Evolutionary conservation across 2,329 filamentous ascomycete species (phyloP).

Genomic region (Nigrospora oryzae): DNA sequence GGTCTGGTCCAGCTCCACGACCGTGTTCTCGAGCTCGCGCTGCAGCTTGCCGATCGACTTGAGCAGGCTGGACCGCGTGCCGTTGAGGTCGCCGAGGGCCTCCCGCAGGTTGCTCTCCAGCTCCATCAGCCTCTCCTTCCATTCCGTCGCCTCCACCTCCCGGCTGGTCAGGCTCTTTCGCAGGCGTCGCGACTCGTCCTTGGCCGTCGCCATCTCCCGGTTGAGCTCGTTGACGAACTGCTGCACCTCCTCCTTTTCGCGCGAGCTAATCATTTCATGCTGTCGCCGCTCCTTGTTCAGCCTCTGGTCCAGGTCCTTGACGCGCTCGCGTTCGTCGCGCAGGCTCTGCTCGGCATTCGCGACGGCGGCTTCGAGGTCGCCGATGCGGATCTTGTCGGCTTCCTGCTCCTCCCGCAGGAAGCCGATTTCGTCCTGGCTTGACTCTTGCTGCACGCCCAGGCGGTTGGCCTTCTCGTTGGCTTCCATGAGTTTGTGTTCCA

Average conservation of each 20-base stretch:
- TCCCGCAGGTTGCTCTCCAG: conserved; percentile 83
- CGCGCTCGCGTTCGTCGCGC: conserved; percentile 76
- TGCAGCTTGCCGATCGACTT: conserved; percentile 85
- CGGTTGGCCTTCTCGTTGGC: conserved; percentile 81
- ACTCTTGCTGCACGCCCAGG: conserved; percentile 85
- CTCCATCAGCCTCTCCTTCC: conserved; percentile 85
- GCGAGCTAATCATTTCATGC: conserved; percentile 74
- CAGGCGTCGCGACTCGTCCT: conserved; percentile 76
- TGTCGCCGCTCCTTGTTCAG: conserved; percentile 75
- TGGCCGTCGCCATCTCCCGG: conserved; percentile 67
- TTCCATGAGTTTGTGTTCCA: conserved; percentile 78
- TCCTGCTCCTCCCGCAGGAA: conserved; percentile 97
- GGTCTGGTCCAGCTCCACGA: conserved; percentile 71
- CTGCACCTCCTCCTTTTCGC: conserved; percentile 92
- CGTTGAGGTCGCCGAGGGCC: conserved; percentile 78
- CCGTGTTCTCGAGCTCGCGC: conserved; percentile 75
- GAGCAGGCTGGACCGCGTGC: conserved; percentile 76
- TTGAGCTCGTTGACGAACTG: conserved; percentile 91
- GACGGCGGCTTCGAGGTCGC: conserved; percentile 78
- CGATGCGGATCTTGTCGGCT: conserved; percentile 94
- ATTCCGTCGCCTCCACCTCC: conserved; percentile 82
- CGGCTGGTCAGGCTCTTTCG: conserved; percentile 75
- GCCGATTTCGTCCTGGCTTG: conserved; percentile 82
- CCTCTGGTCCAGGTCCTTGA: conserved; percentile 63
- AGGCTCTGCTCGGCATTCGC: conserved; percentile 71